Base-by-base conservation (phyloP, 2,329 filamentous ascomycete genomes). In the Paradendryphiella salina region DNA sequence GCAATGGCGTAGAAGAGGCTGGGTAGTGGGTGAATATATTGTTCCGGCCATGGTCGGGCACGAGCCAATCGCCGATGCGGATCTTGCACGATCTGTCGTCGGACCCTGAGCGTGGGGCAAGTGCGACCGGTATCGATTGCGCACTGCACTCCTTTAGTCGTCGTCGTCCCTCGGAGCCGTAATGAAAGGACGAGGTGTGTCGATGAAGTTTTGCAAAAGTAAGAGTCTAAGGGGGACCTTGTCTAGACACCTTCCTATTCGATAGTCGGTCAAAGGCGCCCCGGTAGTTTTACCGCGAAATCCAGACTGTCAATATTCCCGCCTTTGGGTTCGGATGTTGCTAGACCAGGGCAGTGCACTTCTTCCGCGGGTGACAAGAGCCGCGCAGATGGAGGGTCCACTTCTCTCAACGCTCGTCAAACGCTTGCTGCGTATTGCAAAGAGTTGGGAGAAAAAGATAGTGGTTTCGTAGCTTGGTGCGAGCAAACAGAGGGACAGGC, bases 1-100 rank as follows among this genome's bases (percentile, higher is more conserved):
- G 46, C 60, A 65, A 47, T 63, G 55, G 20, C 56, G 54, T 33
- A 65, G 58, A 28, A 69, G 61, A 46, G 63, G 59, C 29, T 57
- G 52, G 5, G 54, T 50, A 29, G 57, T 51, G 20, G 49, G 49
- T n/a, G 45, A 54, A 36, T 50, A 52, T 52, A 59, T 50, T 38
- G 46, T 53, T 43, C 48, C 58, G 48, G 61, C 52, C 63, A 66
- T 67, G 8, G 40, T 47, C 53, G 60, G 62, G 62, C 49, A 64
- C 59, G 49, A 51, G 58, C 59, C 61, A 62, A 64, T 64, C 23
- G 46, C 47, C 20, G 46, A 21, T 34, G 34, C 15, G 37, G 47
- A 54, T 52, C 40, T 52, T 15, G 23, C 37, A 35, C 23, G 49
- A 41, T 21, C 28, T 33, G 28, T 38, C 28, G 38, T 28, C 20